Base-by-base conservation (phyloP, 495 filamentous ascomycete species). In the Annulohypoxylon stygium region DNA sequence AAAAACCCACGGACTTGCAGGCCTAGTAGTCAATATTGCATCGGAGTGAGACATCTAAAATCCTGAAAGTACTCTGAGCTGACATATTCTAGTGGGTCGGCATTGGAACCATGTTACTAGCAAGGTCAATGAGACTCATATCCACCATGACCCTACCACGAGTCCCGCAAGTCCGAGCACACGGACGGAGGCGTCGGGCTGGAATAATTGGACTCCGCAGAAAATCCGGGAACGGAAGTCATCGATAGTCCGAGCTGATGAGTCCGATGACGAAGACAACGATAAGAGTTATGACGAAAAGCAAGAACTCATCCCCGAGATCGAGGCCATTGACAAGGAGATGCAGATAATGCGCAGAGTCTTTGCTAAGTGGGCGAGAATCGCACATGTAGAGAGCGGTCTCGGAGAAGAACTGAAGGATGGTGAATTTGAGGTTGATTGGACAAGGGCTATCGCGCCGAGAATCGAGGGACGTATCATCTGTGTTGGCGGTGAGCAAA, bases 361-460 rank as follows among this genome's bases (percentile, higher is more conserved):
- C 3, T 88, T 89, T 57, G 81, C 80, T 16, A 93, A 93, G 77
- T 97, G 94, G 94, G 92, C 91, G 79, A 84, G 89, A 8, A 71
- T 90, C 41, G 89, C 91, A 0, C 88, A 90, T 0, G 81, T 96
- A 23, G 74, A 87, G 20, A 80, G 83, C 48, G 78, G 75, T 16
- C 76, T 84, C 71, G 73, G 81, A 67, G 80, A 86, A 65, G 71
- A 78, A 61, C 81, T 84, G 18, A 84, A 85, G 62, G 84, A 88
- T 55, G 81, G 75, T 16, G 90, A 91, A 78, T 85, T 90, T 67
- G 85, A 87, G 26, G 90, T 91, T 9, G 82, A 89, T 51, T 97
- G 94, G 94, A 95, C 94, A 3, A 89, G 84, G 60, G 90, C 91
- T 0, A 93, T 97, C 69, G 86, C 89, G 23, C 94, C 94, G 20